Evolutionary conservation across 257 asterid genomes (phyloP).

Genomic region (Lavandula angustifolia): DNA sequence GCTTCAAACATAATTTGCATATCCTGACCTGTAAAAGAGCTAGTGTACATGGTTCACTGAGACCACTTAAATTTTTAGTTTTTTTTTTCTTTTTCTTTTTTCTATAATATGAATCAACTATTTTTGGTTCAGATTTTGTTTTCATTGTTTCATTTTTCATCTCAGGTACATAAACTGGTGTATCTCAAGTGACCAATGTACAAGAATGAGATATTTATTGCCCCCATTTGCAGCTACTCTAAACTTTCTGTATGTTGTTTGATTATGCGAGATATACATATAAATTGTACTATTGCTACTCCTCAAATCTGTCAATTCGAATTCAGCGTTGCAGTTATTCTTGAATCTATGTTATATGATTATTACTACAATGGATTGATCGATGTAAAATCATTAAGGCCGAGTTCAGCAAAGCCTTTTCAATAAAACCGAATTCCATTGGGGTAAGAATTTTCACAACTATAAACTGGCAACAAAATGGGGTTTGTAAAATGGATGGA

Average conservation of each 20-base stretch:
- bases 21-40: not conserved
- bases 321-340: not conserved
- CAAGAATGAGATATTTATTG: conserved; percentile 26
- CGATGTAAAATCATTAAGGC: too few species aligned
- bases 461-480: too few species aligned
- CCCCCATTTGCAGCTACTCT: conserved; percentile 21
- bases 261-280: conserved; percentile 16
- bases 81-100: too few species aligned
- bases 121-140: not conserved
- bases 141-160: not conserved
- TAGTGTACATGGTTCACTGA: not conserved
- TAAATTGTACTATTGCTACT: not conserved
- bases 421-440: too few species aligned
- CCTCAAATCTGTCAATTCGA: not conserved
- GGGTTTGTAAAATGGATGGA: too few species aligned
- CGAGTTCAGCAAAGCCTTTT: too few species aligned
- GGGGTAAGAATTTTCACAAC: too few species aligned
- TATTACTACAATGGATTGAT: too few species aligned
- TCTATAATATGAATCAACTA: not conserved
- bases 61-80: not conserved
- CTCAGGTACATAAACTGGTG: conserved; percentile 38
- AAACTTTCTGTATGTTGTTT: not conserved
- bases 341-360: too few species aligned
- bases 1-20: not conserved
- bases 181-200: conserved; percentile 3